phyloP scores from a whole-genome alignment of 495 filamentous ascomycete genomes.

The Talaromyces thailandensis region DNA sequence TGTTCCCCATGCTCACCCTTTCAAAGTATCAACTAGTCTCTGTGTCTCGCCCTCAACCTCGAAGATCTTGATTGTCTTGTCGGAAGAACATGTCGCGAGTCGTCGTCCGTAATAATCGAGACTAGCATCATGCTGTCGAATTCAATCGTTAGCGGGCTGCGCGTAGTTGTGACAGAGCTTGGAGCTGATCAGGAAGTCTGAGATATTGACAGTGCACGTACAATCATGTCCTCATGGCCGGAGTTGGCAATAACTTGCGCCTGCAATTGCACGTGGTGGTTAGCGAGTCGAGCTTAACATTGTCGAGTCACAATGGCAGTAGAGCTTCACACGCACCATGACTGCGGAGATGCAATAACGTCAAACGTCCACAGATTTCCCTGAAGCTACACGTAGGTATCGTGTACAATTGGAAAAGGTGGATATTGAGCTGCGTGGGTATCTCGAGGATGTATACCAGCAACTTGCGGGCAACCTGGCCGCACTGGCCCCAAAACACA shows the following conservation, averaged over 20 bases:
- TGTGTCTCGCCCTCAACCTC: constrained; percentile 94
- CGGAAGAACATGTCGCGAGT: constrained; percentile 93
- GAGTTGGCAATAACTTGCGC: constrained; percentile 85
- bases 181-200: background rate
- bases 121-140: constrained; percentile 86
- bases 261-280: constrained; percentile 25
- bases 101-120: constrained; percentile 97
- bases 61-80: constrained; percentile 98
- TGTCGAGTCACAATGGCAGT: background rate
- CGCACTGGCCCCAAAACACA: constrained; percentile 4
- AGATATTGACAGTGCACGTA: constrained; percentile 41
- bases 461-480: constrained; percentile 6
- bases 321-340: constrained; percentile 6
- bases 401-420: background rate
- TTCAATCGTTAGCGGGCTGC: constrained; percentile 6
- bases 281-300: background rate
- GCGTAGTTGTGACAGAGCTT: background rate
- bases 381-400: background rate
- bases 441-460: background rate
- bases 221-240: constrained; percentile 99
- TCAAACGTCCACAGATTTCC: too few species aligned
- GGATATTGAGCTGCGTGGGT: background rate
- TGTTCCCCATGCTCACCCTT: constrained; percentile 54
- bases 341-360: background rate
- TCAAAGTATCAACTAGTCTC: constrained; percentile 82